Conservation (phyloP, 345 rosid genomes). For the Salix udensis region DNA sequence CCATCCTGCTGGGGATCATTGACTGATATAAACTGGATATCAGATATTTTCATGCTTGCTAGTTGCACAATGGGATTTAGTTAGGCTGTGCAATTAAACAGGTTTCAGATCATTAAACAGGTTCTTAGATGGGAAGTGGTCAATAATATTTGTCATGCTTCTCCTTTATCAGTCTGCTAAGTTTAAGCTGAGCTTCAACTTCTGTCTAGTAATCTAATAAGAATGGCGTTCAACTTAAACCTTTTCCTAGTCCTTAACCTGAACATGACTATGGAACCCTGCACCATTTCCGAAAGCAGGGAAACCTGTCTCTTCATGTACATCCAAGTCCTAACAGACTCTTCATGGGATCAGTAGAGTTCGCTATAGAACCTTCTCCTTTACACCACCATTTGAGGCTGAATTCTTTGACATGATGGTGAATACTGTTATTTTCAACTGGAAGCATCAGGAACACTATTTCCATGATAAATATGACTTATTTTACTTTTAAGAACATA, state of each 20-base stretch:
- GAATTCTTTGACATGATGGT: not conserved
- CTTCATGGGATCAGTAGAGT: not conserved
- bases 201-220: not conserved
- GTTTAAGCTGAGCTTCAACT: not conserved
- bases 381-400: not conserved
- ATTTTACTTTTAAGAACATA: not conserved
- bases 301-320: too few species aligned
- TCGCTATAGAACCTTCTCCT: not conserved
- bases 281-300: not conserved
- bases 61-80: not conserved
- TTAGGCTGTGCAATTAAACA: not conserved
- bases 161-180: not conserved
- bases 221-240: not conserved
- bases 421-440: not conserved
- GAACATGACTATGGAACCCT: not conserved
- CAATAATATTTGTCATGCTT: not conserved
- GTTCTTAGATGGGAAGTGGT: not conserved
- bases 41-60: not conserved
- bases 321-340: too few species aligned
- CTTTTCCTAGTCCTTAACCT: not conserved
- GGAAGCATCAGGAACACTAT: not conserved
- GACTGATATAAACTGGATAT: not conserved
- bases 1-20: not conserved
- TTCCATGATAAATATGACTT: not conserved
- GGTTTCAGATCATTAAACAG: not conserved